Evolutionary conservation across 2,329 filamentous ascomycete genomes (phyloP).

Genomic region (Elsinoe fawcettii): DNA sequence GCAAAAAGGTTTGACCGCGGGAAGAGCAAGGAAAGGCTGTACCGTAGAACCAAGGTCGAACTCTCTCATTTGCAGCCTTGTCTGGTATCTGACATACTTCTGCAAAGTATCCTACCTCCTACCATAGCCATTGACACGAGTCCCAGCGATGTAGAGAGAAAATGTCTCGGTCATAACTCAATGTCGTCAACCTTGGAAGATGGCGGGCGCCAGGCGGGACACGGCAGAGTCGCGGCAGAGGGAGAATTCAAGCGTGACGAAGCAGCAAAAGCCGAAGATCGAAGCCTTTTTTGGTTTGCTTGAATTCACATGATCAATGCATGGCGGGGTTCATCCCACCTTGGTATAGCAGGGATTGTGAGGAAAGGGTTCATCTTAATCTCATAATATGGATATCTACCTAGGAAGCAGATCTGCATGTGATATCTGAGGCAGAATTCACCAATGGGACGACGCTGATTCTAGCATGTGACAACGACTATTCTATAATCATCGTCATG

Average conservation of each 20-base stretch:
- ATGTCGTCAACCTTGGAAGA: neutral
- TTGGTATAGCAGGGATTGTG: neutral
- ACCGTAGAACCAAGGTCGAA: neutral
- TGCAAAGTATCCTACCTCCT: neutral
- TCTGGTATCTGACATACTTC: neutral
- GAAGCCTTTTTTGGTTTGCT: neutral
- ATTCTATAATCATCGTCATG: too few relatives aligned
- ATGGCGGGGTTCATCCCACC: constrained; percentile 6
- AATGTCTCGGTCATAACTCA: neutral
- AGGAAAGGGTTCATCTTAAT: neutral
- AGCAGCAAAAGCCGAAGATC: neutral
- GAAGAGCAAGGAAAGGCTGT: constrained; percentile 3
- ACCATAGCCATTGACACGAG: neutral
- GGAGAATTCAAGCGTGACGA: constrained; percentile 2
- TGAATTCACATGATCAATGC: constrained; percentile 1
- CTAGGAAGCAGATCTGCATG: neutral
- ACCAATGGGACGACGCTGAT: neutral
- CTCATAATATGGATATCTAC: neutral
- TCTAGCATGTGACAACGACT: neutral
- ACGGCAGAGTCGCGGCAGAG: neutral
- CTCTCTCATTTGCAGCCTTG: neutral
- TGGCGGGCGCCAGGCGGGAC: neutral
- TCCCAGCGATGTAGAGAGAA: neutral
- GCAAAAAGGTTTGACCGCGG: neutral
- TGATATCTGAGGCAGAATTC: neutral